Percentiles rank a stretch among this genome's conserved stretches.
These are phyloP conservation scores for Saprolegnia parasitica DNA, from an alignment of 352 stramenopile species.

Conservation along the genomic window DNA sequence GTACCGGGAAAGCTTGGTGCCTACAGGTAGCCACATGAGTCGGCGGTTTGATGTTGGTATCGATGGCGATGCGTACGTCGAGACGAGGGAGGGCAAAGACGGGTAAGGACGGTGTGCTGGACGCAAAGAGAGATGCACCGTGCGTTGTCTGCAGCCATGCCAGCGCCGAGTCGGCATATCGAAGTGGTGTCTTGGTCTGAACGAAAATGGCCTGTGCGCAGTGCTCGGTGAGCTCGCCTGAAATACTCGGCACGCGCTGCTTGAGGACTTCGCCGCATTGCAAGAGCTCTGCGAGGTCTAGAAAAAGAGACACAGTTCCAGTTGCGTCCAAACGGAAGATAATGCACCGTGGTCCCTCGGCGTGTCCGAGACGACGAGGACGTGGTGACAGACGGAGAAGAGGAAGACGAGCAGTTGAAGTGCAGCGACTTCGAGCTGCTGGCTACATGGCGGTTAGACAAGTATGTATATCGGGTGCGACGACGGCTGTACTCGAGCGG, in stretches of 20 bases:
- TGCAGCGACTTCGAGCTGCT: conserved; percentile 58
- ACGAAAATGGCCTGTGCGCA: conserved; percentile 56
- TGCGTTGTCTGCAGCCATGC: neutral
- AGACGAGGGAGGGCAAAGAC: conserved; percentile 31
- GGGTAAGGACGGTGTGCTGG: neutral
- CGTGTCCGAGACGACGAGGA: conserved; percentile 56
- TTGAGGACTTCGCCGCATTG: conserved; percentile 47
- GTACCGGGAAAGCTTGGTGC: neutral
- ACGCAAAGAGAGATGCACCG: neutral
- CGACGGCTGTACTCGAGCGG: conserved; percentile 36
- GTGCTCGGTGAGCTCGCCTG: conserved; percentile 45
- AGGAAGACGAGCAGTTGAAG: conserved; percentile 63
- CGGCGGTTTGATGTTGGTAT: too few species aligned
- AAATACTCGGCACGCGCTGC: conserved; percentile 57
- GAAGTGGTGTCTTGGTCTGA: conserved; percentile 39
- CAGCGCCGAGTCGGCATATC: neutral
- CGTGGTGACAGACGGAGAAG: conserved; percentile 70
- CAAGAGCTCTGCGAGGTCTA: conserved; percentile 44
- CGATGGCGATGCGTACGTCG: conserved; percentile 2
- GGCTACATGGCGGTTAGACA: conserved; percentile 18
- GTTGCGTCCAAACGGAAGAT: neutral
- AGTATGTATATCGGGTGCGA: too few species aligned
- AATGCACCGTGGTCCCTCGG: conserved; percentile 33
- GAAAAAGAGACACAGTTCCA: neutral
- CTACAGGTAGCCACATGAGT: neutral